Evolutionary conservation across 192 early-diverging fungal species (phyloP).

Genomic region (Backusella mclennaniae): DNA sequence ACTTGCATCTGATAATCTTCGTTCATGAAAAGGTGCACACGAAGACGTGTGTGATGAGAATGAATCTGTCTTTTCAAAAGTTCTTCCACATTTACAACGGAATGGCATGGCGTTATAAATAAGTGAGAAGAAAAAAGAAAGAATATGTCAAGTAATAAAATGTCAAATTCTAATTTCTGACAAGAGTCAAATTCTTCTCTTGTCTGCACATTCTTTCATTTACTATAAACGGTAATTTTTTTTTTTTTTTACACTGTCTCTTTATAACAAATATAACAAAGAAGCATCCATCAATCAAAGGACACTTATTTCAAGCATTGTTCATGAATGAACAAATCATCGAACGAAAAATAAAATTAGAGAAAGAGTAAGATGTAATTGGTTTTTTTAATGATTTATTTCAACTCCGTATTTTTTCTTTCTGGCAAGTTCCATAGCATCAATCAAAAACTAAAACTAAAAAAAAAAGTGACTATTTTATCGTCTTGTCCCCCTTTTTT

Average conservation of each 20-base stretch:
- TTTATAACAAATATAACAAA: not conserved
- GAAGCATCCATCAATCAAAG: not conserved
- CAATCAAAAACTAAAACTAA: not conserved
- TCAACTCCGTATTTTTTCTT: constrained; percentile 4
- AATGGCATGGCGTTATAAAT: not conserved
- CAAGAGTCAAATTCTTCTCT: not conserved
- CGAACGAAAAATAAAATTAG: not conserved
- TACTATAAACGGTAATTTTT: not conserved
- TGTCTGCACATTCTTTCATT: not conserved
- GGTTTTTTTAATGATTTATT: not conserved
- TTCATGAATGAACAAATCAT: not conserved
- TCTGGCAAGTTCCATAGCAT: constrained; percentile 1
- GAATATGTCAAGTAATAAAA: not conserved
- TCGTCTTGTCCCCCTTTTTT: not conserved
- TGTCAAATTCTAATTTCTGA: not conserved
- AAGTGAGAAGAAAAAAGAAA: not conserved
- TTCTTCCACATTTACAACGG: constrained; percentile 14
- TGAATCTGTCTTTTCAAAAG: constrained; percentile 13
- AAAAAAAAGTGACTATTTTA: constrained; percentile 6
- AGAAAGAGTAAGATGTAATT: constrained; percentile 13
- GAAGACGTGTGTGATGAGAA: not conserved
- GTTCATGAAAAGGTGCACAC: not conserved
- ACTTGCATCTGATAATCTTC: not conserved
- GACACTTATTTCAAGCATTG: not conserved
- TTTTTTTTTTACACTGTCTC: too few species aligned